Percentiles rank a stretch among this genome's conserved stretches.
Conservation (phyloP, 148 eudicot species). For the Oxyria digyna region DNA sequence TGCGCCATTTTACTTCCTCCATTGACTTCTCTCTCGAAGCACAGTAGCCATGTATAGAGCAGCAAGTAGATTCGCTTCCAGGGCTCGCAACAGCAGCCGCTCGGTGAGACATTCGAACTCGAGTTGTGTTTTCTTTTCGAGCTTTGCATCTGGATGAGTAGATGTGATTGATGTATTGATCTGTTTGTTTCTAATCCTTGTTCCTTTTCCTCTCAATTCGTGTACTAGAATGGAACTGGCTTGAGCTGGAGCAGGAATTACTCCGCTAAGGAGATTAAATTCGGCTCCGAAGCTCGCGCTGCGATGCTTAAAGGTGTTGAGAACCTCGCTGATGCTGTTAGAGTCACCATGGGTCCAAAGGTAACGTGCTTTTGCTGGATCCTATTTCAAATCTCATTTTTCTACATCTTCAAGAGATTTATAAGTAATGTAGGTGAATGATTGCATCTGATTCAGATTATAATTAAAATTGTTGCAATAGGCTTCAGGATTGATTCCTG, state of each 20-base stretch:
- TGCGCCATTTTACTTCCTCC: background rate
- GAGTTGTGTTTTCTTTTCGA: background rate
- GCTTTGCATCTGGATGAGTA: background rate
- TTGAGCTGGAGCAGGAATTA: conserved; percentile 73
- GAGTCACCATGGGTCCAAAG: conserved; percentile 99
- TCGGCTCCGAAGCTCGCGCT: conserved; percentile 85
- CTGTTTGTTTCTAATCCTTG: background rate
- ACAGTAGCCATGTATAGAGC: conserved; percentile 52
- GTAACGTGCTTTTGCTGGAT: conserved; percentile 16
- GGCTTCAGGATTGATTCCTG: background rate
- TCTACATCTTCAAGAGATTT: background rate
- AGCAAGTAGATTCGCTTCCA: conserved; percentile 56
- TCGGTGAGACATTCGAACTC: conserved; percentile 12
- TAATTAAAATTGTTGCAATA: background rate
- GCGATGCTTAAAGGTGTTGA: conserved; percentile 85
- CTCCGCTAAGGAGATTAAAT: conserved; percentile 84
- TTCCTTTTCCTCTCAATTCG: background rate
- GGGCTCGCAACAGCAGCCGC: conserved; percentile 30
- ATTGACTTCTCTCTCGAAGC: background rate
- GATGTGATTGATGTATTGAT: background rate
- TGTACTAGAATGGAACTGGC: conserved; percentile 41
- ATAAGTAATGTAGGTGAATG: background rate
- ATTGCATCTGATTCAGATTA: background rate
- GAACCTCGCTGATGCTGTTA: conserved; percentile 92
- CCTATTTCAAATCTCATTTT: background rate